Evolutionary conservation across 331 rosid species (phyloP), one percentile per base, ranked within the genome.

Genomic region (Prunus yedoensis): DNA sequence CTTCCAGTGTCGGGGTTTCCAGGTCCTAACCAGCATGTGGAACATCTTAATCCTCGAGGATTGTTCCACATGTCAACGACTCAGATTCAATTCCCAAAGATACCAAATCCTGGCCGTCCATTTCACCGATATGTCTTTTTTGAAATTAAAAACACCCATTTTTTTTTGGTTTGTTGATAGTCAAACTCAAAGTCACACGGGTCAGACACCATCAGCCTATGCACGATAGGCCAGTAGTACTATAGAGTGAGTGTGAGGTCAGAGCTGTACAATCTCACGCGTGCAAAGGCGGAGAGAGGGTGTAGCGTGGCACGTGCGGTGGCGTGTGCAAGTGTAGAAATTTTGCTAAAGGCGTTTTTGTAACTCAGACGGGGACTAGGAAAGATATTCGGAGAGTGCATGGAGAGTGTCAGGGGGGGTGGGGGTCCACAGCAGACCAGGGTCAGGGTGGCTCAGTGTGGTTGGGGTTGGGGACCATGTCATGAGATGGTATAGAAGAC

Each of bases 11-110:
- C 83, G 85, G 84, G 77, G 83, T 79, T 88, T 75, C 32, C 73
- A 82, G 85, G 77, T 21, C 65, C 80, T 32, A 17, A 83, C 74
- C 70, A 81, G 83, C 89, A 85, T 80, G 86, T 73, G 85, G 83
- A 79, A 69, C 78, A 70, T 18, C 61, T 38, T 8, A 8, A n/a
- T 66, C 84, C 83, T 77, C 73, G 65, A 58, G 43, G 43, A 71
- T 74, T 81, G 89, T 84, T 51, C 52, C 68, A 12, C 2, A 15
- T 6, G 38, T 52, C 28, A 45, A 28, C 89, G 85, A 77, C 41
- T 1, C 10, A 0, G 21, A 77, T 71, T 38, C 3, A 0, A 3
- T 21, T 10, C 0, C 18, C 30, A 1, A 6, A 35, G 64, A 62
- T 74, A 67, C 17, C 10, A 0, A 11, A 78, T 70, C 75, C 25